A percentile compares a stretch with the other conserved stretches of the same genome.
phyloP scores from a whole-genome alignment of 495 filamentous ascomycete genomes.

The Trichoderma orchidacearum region DNA sequence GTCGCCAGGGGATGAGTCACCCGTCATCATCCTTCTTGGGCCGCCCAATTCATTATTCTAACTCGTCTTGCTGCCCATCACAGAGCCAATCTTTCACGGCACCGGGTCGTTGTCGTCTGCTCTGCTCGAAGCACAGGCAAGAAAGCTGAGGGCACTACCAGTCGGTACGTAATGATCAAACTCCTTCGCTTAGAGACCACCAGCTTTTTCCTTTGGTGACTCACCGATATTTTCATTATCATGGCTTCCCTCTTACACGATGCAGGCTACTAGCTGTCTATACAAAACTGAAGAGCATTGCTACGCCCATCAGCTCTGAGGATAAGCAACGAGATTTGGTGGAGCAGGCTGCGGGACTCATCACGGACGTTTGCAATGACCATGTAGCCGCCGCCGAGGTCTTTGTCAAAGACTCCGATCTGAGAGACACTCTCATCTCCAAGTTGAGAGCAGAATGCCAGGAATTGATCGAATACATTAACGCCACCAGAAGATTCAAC shows the following conservation, averaged over 20 bases:
- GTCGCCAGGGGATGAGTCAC: slow-evolving; percentile 3
- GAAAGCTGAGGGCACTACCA: slow-evolving; percentile 87
- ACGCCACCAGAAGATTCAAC: slow-evolving; percentile 41
- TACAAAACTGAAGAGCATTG: slow-evolving; percentile 57
- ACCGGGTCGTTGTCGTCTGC: slow-evolving; percentile 77
- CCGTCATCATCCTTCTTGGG: background rate
- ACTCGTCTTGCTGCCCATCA: background rate
- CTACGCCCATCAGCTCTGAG: slow-evolving; percentile 48
- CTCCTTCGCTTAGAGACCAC: background rate
- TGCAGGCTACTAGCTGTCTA: slow-evolving; percentile 36
- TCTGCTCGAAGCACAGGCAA: slow-evolving; percentile 84
- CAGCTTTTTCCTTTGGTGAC: no score
- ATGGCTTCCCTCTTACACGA: background rate
- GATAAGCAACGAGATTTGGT: slow-evolving; percentile 53
- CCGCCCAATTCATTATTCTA: no score
- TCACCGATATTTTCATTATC: background rate
- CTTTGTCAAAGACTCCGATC: slow-evolving; percentile 45
- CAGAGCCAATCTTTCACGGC: slow-evolving; percentile 51
- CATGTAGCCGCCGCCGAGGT: slow-evolving; percentile 53
- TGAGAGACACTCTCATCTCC: slow-evolving; percentile 40
- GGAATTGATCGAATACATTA: slow-evolving; percentile 39
- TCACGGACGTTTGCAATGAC: slow-evolving; percentile 60
- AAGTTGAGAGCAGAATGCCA: slow-evolving; percentile 63
- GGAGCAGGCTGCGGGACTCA: slow-evolving; percentile 51
- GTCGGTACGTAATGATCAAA: slow-evolving; percentile 51